phyloP scores from a whole-genome alignment of 768 basidiomycete genomes.

The Tricholoma flavovirens region DNA sequence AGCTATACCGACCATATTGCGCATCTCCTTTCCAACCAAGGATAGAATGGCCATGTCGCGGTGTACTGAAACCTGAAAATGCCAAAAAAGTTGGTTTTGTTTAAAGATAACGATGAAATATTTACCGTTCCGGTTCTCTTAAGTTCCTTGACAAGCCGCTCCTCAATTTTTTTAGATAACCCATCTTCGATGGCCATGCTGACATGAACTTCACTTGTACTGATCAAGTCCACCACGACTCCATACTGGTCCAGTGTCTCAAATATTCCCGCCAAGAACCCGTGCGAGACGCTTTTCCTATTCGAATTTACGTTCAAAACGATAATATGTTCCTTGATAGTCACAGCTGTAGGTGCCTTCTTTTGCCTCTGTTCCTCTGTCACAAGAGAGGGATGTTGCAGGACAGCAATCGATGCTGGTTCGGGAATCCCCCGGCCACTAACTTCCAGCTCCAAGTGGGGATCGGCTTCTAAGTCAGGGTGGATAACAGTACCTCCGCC shows the following conservation, averaged over 20 bases:
- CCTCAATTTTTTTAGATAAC: constrained; percentile 56
- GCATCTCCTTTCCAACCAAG: constrained; percentile 95
- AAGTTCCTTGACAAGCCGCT: constrained; percentile 73
- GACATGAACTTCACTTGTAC: constrained; percentile 95
- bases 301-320: constrained; percentile 95
- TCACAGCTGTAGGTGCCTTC: constrained; percentile 86
- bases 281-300: constrained; percentile 92
- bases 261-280: constrained; percentile 94
- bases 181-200: constrained; percentile 94
- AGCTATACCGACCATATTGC: constrained; percentile 90
- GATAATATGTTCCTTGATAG: constrained; percentile 92
- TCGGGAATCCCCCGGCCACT: constrained; percentile 25
- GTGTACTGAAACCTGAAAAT: constrained; percentile 66
- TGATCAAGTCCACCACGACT: constrained; percentile 94
- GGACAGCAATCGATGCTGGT: constrained; percentile 27
- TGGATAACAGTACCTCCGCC: constrained; percentile 94
- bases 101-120: not conserved
- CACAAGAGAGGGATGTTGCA: constrained; percentile 26
- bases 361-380: constrained; percentile 36
- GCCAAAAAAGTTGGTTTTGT: not conserved
- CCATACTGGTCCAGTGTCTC: constrained; percentile 86
- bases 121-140: constrained; percentile 75
- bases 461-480: constrained; percentile 57
- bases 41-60: constrained; percentile 93
- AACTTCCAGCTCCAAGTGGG: constrained; percentile 20